Conservation (phyloP, 164 flowering plant species). For the Taxillus chinensis region DNA sequence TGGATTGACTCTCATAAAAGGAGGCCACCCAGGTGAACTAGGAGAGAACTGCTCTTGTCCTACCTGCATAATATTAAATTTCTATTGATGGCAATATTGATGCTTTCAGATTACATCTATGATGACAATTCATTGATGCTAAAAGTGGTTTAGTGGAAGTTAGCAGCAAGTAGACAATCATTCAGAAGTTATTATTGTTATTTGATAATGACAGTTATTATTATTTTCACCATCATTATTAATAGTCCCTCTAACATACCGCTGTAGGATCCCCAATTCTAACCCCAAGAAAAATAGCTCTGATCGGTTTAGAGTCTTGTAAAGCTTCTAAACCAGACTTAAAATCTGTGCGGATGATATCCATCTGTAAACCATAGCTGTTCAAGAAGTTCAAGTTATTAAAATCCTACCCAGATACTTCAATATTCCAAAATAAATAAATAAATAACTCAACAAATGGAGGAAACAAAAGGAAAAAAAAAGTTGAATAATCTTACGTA, state of each 20-base stretch:
- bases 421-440: too few species aligned
- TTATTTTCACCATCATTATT: too few species aligned
- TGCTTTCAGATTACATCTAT: not conserved
- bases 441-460: too few species aligned
- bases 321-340: conserved; percentile 93
- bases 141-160: not conserved
- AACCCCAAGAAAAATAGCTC: conserved; percentile 95
- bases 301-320: conserved; percentile 56
- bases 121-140: too few species aligned
- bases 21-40: conserved; percentile 2
- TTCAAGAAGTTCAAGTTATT: not conserved
- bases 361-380: conserved; percentile 71
- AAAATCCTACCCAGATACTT: too few species aligned
- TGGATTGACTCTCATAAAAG: conserved; percentile 1
- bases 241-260: conserved; percentile 35
- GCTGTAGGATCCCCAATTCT: conserved; percentile 99
- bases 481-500: conserved; percentile 34
- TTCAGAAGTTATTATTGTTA: too few species aligned
- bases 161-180: not conserved
- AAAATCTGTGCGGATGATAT: conserved; percentile 79
- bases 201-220: too few species aligned
- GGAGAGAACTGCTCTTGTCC: conserved; percentile 84
- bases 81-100: not conserved
- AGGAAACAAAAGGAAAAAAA: not conserved
- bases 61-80: conserved; percentile 41